Evolutionary conservation across 805 yeast genomes (phyloP).

Genomic region (Sungouiozyma intestinalis): DNA sequence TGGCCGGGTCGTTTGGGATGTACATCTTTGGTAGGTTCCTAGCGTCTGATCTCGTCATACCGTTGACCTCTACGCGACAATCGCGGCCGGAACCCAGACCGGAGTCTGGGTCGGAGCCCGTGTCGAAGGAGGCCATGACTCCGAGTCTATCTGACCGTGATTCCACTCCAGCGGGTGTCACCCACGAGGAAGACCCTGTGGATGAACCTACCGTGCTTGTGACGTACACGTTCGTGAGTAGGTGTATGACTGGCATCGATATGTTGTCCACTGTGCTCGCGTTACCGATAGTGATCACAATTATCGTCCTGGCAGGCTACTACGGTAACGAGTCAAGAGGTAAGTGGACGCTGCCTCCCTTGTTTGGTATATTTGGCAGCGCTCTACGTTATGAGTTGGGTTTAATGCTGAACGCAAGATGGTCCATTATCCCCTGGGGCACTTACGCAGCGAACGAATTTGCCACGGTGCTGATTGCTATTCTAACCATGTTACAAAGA

Average conservation of each 20-base stretch:
- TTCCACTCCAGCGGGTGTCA: too few species aligned
- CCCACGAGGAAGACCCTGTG: neutral
- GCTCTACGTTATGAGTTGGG: conserved; percentile 46
- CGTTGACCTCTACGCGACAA: too few species aligned
- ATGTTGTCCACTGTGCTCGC: conserved; percentile 3
- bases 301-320: conserved; percentile 23
- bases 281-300: conserved; percentile 20
- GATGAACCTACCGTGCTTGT: neutral
- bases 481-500: conserved; percentile 24
- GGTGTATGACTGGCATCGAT: conserved; percentile 2
- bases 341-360: conserved; percentile 56
- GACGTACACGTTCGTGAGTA: conserved; percentile 2
- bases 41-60: conserved; percentile 12
- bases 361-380: conserved; percentile 69
- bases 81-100: too few species aligned
- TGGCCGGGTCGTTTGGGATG: conserved; percentile 52
- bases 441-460: conserved; percentile 40
- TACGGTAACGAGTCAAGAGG: conserved; percentile 38
- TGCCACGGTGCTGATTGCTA: conserved; percentile 24
- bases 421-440: conserved; percentile 43
- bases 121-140: too few species aligned
- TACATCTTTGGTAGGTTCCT: conserved; percentile 49
- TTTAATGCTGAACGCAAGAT: conserved; percentile 35
- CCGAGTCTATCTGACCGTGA: neutral
- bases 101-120: too few species aligned